phyloP scores from a whole-genome alignment of 768 basidiomycete genomes.

The Boletus pseudo-olivaceus region DNA sequence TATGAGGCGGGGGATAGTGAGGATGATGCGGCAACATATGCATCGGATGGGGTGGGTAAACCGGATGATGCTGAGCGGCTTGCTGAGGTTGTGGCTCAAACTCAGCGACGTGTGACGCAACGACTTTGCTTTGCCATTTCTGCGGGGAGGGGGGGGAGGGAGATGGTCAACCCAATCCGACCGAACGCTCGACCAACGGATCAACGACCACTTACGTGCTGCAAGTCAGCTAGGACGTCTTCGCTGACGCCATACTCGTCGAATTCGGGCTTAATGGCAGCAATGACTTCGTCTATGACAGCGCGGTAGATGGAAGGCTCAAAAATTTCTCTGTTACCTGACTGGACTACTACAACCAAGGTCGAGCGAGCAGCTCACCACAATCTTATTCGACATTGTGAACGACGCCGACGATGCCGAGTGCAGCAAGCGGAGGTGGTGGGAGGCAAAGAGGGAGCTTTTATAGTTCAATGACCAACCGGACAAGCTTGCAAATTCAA shows the following conservation, averaged over 20 bases:
- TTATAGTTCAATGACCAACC: constrained; percentile 38
- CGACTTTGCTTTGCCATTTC: constrained; percentile 97
- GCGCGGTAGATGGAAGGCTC: constrained; percentile 89
- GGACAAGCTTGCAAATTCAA: constrained; percentile 40
- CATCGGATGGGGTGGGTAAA: constrained; percentile 60
- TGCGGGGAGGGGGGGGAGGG: constrained; percentile 28
- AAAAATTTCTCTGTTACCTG: constrained; percentile 51
- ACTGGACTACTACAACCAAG: constrained; percentile 53
- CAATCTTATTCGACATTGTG: constrained; percentile 95
- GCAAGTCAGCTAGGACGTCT: constrained; percentile 83
- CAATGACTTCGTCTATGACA: constrained; percentile 96
- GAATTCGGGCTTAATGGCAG: constrained; percentile 85
- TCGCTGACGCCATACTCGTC: constrained; percentile 95
- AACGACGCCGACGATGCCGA: constrained; percentile 28
- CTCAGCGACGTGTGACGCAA: constrained; percentile 93
- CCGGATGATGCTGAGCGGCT: constrained; percentile 44
- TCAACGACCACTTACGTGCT: constrained; percentile 61
- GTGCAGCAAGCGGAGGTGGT: constrained; percentile 32
- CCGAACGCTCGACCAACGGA: constrained; percentile 8
- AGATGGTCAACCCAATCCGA: constrained; percentile 7
- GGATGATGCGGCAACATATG: constrained; percentile 54
- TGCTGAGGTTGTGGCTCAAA: constrained; percentile 65
- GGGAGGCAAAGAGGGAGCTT: constrained; percentile 33
- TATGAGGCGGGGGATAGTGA: constrained; percentile 51
- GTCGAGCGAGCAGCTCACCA: constrained; percentile 84